Conservation (phyloP, 805 yeast genomes). For the Saturnispora diversa region DNA sequence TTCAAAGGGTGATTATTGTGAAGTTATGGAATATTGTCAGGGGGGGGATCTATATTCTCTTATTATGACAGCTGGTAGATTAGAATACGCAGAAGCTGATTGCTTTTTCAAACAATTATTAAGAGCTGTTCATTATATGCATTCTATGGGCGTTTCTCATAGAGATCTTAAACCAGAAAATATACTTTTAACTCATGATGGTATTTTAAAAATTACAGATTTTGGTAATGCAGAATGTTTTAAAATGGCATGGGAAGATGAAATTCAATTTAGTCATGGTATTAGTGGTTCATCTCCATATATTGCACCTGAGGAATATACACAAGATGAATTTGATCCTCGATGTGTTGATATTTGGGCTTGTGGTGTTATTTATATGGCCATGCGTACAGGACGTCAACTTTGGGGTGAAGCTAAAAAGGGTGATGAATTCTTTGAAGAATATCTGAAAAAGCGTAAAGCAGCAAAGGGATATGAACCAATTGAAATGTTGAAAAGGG, state of each 20-base stretch:
- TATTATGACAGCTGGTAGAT: slow-evolving; percentile 66
- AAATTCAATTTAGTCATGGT: slow-evolving; percentile 62
- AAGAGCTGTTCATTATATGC: slow-evolving; percentile 81
- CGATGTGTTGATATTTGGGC: slow-evolving; percentile 85
- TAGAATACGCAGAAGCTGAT: slow-evolving; percentile 79
- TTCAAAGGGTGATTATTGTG: slow-evolving; percentile 75
- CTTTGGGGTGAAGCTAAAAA: slow-evolving; percentile 79
- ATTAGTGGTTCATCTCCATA: slow-evolving; percentile 83
- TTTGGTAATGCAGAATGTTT: slow-evolving; percentile 83
- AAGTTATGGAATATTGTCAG: slow-evolving; percentile 77
- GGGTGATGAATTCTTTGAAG: slow-evolving; percentile 73
- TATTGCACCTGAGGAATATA: slow-evolving; percentile 84
- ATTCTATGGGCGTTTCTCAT: slow-evolving; percentile 83
- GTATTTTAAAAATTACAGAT: slow-evolving; percentile 74
- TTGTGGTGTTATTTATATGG: slow-evolving; percentile 88
- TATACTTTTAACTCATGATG: slow-evolving; percentile 61
- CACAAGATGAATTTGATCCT: slow-evolving; percentile 62
- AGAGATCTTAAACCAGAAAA: slow-evolving; percentile 89
- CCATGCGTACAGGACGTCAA: slow-evolving; percentile 91
- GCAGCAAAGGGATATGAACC: slow-evolving; percentile 87
- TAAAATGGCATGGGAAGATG: slow-evolving; percentile 76
- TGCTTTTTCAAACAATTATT: slow-evolving; percentile 79
- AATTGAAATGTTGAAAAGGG: slow-evolving; percentile 74
- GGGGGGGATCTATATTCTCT: slow-evolving; percentile 76
- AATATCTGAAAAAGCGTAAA: slow-evolving; percentile 70